These are phyloP conservation scores for Phenoliferia sp. DNA, from an alignment of 1,284 basidiomycete species.

Conservation along the genomic window DNA sequence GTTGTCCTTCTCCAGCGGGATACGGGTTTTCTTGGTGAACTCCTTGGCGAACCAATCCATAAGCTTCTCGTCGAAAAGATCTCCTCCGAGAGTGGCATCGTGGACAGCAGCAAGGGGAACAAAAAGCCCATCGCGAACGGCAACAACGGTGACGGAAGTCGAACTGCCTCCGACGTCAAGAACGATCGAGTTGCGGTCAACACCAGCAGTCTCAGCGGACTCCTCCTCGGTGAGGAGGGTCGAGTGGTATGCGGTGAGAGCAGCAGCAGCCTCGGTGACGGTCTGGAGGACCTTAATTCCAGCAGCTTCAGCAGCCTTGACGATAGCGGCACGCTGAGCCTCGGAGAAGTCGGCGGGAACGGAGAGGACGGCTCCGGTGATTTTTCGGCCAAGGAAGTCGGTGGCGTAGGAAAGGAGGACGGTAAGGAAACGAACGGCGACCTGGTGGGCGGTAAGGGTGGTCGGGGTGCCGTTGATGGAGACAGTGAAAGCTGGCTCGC, in stretches of 20 bases:
- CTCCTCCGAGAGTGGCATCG: conserved; percentile 51
- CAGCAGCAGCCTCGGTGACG: conserved; percentile 49
- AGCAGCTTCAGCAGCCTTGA: conserved; percentile 51
- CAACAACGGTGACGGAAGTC: conserved; percentile 50
- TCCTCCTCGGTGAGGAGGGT: conserved; percentile 35
- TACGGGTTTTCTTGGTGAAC: conserved; percentile 95
- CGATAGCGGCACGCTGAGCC: conserved; percentile 41
- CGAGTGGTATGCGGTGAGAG: conserved; percentile 46
- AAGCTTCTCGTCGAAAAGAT: conserved; percentile 65
- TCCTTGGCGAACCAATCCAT: conserved; percentile 92
- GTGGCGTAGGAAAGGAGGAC: conserved; percentile 82
- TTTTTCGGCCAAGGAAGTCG: conserved; percentile 80
- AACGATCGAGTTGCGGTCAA: conserved; percentile 54
- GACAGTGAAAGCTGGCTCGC: conserved; percentile 59
- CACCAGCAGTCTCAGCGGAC: conserved; percentile 57
- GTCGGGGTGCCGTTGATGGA: conserved; percentile 65
- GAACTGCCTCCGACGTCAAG: conserved; percentile 57
- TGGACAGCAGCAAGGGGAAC: conserved; percentile 49
- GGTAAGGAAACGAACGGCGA: conserved; percentile 76
- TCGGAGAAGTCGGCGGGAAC: conserved; percentile 54
- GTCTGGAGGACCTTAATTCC: conserved; percentile 66
- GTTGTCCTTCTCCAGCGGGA: conserved; percentile 58
- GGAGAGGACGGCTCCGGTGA: conserved; percentile 78
- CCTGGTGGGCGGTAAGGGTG: conserved; percentile 75
- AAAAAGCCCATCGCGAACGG: conserved; percentile 53